Evolutionary conservation across 2,329 filamentous ascomycete genomes (phyloP).

Genomic region (Pleoardoris graminearum): DNA sequence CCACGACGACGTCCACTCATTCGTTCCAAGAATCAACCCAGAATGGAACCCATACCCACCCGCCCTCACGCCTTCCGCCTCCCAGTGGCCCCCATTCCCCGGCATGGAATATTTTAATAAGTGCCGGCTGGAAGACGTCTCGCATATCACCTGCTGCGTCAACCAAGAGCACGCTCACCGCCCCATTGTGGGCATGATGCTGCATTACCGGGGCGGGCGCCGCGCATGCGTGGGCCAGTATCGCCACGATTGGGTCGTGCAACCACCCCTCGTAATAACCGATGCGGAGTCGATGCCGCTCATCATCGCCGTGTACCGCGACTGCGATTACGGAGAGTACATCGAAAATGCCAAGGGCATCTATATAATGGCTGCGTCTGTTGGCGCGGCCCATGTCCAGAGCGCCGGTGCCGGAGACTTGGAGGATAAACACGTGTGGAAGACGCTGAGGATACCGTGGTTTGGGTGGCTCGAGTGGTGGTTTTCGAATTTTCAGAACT

Average conservation of each 20-base stretch:
- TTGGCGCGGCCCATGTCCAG: too few species aligned
- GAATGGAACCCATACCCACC: conserved; percentile 3
- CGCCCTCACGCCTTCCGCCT: neutral
- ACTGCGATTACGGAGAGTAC: too few species aligned
- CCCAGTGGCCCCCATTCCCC: neutral
- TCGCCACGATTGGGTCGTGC: conserved; percentile 2
- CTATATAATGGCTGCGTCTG: too few species aligned
- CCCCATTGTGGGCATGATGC: conserved; percentile 1
- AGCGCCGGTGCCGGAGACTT: neutral
- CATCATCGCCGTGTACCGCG: too few species aligned
- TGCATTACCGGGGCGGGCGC: conserved; percentile 2
- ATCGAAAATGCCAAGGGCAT: too few species aligned
- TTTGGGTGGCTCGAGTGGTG: conserved; percentile 4
- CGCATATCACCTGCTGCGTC: neutral
- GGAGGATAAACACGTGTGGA: neutral
- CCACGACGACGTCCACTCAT: neutral
- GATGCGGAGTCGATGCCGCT: neutral
- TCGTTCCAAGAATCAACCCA: neutral
- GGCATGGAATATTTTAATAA: neutral
- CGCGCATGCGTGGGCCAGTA: neutral
- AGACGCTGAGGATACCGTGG: conserved; percentile 2
- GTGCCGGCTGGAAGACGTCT: neutral
- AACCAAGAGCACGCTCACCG: neutral
- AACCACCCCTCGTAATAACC: neutral
- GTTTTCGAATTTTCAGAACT: neutral